These are phyloP conservation scores for Podaxis mareebaensis DNA, from an alignment of 768 basidiomycete species.

Conservation along the genomic window DNA sequence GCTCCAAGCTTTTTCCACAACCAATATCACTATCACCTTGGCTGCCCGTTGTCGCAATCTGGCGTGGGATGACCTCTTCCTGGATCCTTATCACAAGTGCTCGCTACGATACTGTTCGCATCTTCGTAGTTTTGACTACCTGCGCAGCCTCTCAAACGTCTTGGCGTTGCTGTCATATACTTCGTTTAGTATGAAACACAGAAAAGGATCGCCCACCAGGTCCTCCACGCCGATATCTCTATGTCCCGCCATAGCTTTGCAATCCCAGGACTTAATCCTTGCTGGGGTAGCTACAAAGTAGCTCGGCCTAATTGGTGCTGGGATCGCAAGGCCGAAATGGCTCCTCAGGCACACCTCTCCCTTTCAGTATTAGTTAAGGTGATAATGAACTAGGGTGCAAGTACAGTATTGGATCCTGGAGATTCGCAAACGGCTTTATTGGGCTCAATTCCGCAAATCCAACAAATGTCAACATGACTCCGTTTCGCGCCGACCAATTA, in stretches of 20 bases:
- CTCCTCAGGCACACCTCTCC: neutral
- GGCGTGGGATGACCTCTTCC: neutral
- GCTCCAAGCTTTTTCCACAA: neutral
- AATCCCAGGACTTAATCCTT: no score
- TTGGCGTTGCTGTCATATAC: constrained; percentile 6
- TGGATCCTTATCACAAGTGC: constrained; percentile 7
- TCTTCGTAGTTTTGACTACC: neutral
- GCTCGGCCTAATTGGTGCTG: neutral
- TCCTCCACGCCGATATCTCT: neutral
- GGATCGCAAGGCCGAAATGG: neutral
- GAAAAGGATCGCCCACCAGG: neutral
- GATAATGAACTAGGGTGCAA: constrained; percentile 12
- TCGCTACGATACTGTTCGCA: neutral
- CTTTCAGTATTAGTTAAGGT: neutral
- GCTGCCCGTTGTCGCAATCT: constrained; percentile 4
- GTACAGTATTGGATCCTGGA: neutral
- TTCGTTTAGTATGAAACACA: constrained; percentile 6
- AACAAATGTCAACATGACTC: constrained; percentile 13
- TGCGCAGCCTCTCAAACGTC: constrained; percentile 9
- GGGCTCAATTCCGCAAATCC: constrained; percentile 10
- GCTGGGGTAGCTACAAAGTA: neutral
- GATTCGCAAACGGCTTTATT: neutral
- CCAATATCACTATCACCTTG: constrained; percentile 7
- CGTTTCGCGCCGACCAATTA: neutral
- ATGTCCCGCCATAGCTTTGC: neutral